phyloP scores from a whole-genome alignment of 129 eudicot genomes.

The Lonicera japonica region DNA sequence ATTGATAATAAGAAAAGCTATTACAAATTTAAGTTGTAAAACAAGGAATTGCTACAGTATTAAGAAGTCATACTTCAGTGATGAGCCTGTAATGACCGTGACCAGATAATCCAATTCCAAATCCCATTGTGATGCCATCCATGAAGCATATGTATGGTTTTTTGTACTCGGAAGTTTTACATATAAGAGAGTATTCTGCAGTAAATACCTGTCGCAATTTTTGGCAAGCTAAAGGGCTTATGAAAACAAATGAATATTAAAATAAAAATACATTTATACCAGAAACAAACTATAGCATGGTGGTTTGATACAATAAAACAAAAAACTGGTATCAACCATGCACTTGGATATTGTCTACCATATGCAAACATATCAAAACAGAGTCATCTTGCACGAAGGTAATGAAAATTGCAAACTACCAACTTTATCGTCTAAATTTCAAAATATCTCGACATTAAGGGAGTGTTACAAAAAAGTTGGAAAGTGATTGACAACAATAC shows the following conservation, averaged over 20 bases:
- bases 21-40: constrained; percentile 3
- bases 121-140: constrained; percentile 99
- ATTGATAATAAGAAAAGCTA: neutral
- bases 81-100: constrained; percentile 86
- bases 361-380: too few species aligned
- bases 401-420: too few species aligned
- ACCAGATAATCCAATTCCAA: constrained; percentile 96
- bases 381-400: too few species aligned
- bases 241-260: neutral
- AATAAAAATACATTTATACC: neutral
- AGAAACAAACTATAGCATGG: neutral
- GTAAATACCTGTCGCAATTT: constrained; percentile 56
- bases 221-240: constrained; percentile 3
- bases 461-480: too few species aligned
- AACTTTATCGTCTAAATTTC: too few species aligned
- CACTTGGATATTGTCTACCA: too few species aligned
- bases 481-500: too few species aligned
- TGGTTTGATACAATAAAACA: neutral
- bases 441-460: too few species aligned
- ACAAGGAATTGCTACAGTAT: neutral
- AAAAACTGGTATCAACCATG: neutral
- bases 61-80: constrained; percentile 58
- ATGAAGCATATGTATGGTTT: constrained; percentile 86
- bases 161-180: constrained; percentile 73
- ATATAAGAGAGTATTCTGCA: constrained; percentile 91